Evolutionary conservation across 225 moss, liverwort and hornwort species (phyloP).

Genomic region (Takakia lepidozioides): DNA sequence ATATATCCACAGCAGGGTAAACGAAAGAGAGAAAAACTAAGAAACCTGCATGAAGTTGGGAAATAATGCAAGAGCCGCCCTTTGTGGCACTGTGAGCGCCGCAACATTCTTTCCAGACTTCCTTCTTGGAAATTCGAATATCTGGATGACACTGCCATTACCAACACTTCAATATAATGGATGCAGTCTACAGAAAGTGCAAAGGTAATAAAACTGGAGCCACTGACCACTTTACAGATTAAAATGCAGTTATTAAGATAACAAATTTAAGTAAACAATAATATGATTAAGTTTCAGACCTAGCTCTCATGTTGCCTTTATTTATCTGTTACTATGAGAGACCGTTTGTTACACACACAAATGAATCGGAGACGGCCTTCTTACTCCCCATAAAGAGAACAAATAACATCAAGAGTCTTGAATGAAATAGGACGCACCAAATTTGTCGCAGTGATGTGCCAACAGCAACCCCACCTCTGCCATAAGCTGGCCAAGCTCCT

Average conservation of each 20-base stretch:
- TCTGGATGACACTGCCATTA: conserved; percentile 34
- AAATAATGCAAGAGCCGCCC: conserved; percentile 92
- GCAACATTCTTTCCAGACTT: conserved; percentile 52
- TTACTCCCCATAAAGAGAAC: too few relatives aligned
- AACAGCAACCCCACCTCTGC: conserved; percentile 72
- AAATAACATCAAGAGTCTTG: too few relatives aligned
- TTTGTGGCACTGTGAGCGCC: conserved; percentile 76
- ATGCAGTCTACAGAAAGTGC: too few relatives aligned
- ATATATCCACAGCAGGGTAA: too few relatives aligned
- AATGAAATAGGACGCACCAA: conserved; percentile 67
- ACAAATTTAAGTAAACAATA: too few relatives aligned
- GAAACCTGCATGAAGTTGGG: conserved; percentile 57
- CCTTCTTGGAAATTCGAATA: conserved; percentile 33
- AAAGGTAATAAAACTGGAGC: background rate
- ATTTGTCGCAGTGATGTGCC: conserved; percentile 86
- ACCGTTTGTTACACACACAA: too few relatives aligned
- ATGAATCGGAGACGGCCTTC: too few relatives aligned
- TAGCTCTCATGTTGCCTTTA: too few relatives aligned
- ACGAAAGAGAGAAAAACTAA: too few relatives aligned
- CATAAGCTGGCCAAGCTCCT: conserved; percentile 73
- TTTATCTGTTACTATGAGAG: too few relatives aligned
- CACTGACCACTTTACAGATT: background rate
- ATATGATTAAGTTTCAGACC: too few relatives aligned
- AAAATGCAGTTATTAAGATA: too few relatives aligned
- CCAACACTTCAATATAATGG: background rate